Percentiles rank a stretch among this genome's conserved stretches.
Evolutionary conservation across 768 basidiomycete genomes (phyloP).

Genomic region (Mycena filopes): DNA sequence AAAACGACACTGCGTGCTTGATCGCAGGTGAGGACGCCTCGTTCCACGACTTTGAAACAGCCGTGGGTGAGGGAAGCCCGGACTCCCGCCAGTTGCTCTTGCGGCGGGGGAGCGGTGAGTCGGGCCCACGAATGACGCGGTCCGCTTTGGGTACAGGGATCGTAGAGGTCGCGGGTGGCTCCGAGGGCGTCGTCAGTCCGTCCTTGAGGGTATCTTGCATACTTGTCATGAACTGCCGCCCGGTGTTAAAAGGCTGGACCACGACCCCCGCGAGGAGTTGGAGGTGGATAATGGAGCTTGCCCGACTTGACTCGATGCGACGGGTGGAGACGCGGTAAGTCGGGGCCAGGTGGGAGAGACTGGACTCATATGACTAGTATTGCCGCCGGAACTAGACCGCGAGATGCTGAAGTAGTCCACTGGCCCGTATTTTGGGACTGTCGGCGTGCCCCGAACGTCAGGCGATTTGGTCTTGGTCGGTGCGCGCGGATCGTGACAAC

Average conservation of each 20-base stretch:
- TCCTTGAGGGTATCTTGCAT: slow-evolving; percentile 63
- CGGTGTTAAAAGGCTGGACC: slow-evolving; percentile 81
- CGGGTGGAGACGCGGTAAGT: slow-evolving; percentile 49
- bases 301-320: slow-evolving; percentile 51
- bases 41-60: slow-evolving; percentile 67
- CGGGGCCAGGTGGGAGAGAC: slow-evolving; percentile 66
- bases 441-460: slow-evolving; percentile 20
- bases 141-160: slow-evolving; percentile 40
- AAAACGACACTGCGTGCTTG: slow-evolving; percentile 51
- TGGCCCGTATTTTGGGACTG: slow-evolving; percentile 38
- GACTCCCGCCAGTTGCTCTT: slow-evolving; percentile 40
- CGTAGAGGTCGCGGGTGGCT: slow-evolving; percentile 35
- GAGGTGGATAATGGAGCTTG: slow-evolving; percentile 55
- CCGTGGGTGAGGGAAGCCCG: slow-evolving; percentile 36
- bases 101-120: slow-evolving; percentile 41
- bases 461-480: slow-evolving; percentile 23
- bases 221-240: slow-evolving; percentile 75
- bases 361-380: slow-evolving; percentile 48
- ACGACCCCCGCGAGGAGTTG: slow-evolving; percentile 78
- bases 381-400: slow-evolving; percentile 41
- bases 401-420: slow-evolving; percentile 72
- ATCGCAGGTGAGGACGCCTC: slow-evolving; percentile 51
- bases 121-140: slow-evolving; percentile 37
- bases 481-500: slow-evolving; percentile 28
- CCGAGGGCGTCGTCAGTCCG: slow-evolving; percentile 53